These are phyloP conservation scores for Cyclotella baltica DNA, from an alignment of 108 stramenopile genomes.

Conservation along the genomic window DNA sequence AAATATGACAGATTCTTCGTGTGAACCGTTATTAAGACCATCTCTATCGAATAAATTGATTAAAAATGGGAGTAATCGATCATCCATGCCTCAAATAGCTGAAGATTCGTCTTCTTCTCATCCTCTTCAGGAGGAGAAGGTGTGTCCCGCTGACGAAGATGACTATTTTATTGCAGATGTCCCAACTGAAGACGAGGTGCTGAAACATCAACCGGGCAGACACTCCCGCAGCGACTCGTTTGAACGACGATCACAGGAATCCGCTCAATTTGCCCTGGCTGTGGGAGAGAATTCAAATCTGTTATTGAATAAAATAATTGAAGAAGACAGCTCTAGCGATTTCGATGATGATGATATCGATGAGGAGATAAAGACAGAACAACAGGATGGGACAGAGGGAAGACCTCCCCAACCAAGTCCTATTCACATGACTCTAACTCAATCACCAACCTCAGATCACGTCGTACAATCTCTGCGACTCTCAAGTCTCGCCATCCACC, in stretches of 20 bases:
- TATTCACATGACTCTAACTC: neutral
- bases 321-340: constrained; percentile 50
- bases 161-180: neutral
- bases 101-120: constrained; percentile 8
- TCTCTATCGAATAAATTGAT: neutral
- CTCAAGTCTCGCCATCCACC: constrained; percentile 4
- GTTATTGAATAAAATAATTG: constrained; percentile 66
- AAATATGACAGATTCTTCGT: too few species aligned
- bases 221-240: constrained; percentile 27
- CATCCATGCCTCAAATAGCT: constrained; percentile 2
- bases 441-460: constrained; percentile 22
- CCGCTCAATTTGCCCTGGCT: constrained; percentile 79
- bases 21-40: neutral
- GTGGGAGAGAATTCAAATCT: constrained; percentile 66
- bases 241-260: constrained; percentile 65
- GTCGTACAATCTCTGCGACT: neutral
- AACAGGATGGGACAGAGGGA: constrained; percentile 16
- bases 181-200: neutral
- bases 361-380: constrained; percentile 32
- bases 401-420: neutral
- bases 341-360: constrained; percentile 67
- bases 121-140: neutral
- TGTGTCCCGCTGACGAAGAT: neutral
- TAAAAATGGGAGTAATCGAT: neutral
- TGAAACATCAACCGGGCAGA: neutral